Evolutionary conservation across 2,329 filamentous ascomycete genomes (phyloP), one percentile per base, ranked within the genome.

Genomic region (Aspergillus chevalieri): DNA sequence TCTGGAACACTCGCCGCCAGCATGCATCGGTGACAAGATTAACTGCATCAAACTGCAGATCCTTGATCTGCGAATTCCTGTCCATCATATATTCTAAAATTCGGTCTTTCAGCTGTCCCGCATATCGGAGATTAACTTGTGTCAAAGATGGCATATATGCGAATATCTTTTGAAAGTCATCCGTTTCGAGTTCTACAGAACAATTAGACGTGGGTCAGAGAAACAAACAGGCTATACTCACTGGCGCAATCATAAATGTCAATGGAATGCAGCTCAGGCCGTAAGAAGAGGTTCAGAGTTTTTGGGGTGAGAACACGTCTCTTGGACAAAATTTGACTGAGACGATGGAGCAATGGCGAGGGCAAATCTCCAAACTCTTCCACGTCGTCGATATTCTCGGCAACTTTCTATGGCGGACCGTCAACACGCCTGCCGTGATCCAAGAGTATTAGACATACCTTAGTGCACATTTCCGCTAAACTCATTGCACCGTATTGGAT

Each of bases 41-140:
- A 8, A 89, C 83, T 9, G 89, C 88, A 54, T 93, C 85, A 0
- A 97, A 77, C 54, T 89, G 87, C 41, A 97, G 76, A 49, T 82
- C 78, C 52, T 83, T 80, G n/a, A 96, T 74, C 7, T 79, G 70
- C 45, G 82, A 79, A 45, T 86, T 79, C 44, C 88, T 86, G 48
- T 83, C 83, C 17, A 88, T 75, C 61, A 96, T 80, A 65, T 92
- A 95, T 47, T 89, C 81, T 68, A 96, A 79, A 39, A 90, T 86
- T 36, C 78, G 77, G 61, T 96, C 87, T 68, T 95, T 95, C 76
- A 96, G 86, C 63, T 95, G 91, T 45, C 93, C 87, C n/a, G 85
- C 89, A 61, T 91, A 92, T 44, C 86, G 83, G 9, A 95, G 73
- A 56, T 89, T 86, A 49, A 96, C 76, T 41, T 78, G 79, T 59